A percentile compares a stretch with the other conserved stretches of the same genome.
Conservation (phyloP, 441 rosid genomes). For the Syzygium malaccense region DNA sequence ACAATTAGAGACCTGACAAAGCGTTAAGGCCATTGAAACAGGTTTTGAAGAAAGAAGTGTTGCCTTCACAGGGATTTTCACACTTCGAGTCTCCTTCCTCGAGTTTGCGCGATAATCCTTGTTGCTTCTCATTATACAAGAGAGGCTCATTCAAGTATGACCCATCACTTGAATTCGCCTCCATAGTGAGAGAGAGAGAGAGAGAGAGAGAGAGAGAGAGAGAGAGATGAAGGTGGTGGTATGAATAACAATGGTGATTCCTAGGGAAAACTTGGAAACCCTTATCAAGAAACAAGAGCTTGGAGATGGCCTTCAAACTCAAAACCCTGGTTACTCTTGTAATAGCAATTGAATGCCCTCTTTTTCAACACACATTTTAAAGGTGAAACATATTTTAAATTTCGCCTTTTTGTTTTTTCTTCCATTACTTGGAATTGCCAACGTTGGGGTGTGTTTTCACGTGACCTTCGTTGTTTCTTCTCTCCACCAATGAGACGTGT, state of each 20-base stretch:
- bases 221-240: not conserved
- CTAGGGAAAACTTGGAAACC: not conserved
- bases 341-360: not conserved
- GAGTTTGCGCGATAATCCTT: not conserved
- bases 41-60: constrained; percentile 54
- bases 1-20: constrained; percentile 51
- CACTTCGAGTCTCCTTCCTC: constrained; percentile 14
- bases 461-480: not conserved
- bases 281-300: not conserved
- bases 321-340: not conserved
- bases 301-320: not conserved
- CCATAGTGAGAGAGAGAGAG: constrained; percentile 4
- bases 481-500: not conserved
- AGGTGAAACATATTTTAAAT: not conserved
- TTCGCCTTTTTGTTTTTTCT: not conserved
- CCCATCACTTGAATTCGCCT: constrained; percentile 1
- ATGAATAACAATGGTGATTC: not conserved
- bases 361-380: not conserved
- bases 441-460: not conserved
- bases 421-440: not conserved
- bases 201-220: not conserved
- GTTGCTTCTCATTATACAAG: constrained; percentile 12
- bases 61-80: constrained; percentile 1
- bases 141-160: constrained; percentile 23
- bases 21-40: constrained; percentile 80